These are phyloP conservation scores for Yarrowia porcina DNA, from an alignment of 805 yeast genomes.

Conservation along the genomic window DNA sequence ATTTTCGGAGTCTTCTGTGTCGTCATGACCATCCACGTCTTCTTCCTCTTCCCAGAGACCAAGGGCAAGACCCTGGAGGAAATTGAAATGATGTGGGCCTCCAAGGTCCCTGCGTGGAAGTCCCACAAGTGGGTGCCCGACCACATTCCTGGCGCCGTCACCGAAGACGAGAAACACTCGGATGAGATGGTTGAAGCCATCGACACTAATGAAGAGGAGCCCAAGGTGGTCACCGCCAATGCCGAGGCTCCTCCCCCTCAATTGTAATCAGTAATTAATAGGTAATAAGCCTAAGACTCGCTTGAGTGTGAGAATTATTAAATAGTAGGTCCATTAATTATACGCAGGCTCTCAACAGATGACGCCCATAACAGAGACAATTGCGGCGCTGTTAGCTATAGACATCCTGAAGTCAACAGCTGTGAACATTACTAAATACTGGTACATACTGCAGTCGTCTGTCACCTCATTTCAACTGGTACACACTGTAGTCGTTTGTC, in stretches of 20 bases:
- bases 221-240: neutral
- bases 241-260: neutral
- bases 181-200: neutral
- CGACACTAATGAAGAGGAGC: neutral
- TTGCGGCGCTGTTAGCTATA: too few species aligned
- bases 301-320: too few species aligned
- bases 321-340: too few species aligned
- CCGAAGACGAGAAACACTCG: neutral
- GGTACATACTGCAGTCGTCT: too few species aligned
- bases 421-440: too few species aligned
- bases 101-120: conserved; percentile 68
- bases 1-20: conserved; percentile 56
- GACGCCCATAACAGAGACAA: too few species aligned
- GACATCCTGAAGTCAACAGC: too few species aligned
- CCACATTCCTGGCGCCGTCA: neutral
- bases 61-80: conserved; percentile 42
- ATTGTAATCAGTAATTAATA: neutral
- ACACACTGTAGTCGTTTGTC: too few species aligned
- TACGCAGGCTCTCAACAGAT: too few species aligned
- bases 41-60: conserved; percentile 33
- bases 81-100: conserved; percentile 46
- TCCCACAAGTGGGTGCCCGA: conserved; percentile 44
- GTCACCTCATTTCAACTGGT: too few species aligned
- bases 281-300: neutral
- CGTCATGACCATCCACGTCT: conserved; percentile 47